Conservation (phyloP, 768 basidiomycete species). For the Rhodocollybia butyracea region DNA sequence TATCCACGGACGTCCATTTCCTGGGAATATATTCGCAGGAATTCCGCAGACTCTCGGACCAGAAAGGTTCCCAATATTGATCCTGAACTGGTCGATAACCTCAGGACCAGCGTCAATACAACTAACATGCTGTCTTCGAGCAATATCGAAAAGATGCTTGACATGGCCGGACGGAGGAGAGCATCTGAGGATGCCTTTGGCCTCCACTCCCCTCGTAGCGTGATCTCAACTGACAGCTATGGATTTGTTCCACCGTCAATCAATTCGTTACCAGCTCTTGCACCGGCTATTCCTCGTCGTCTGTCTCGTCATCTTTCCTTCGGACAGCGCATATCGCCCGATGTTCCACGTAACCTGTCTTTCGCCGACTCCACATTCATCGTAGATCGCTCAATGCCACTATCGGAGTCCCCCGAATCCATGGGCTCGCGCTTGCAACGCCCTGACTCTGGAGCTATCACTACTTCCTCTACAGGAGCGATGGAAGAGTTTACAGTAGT, state of each 20-base stretch:
- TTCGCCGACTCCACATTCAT: background rate
- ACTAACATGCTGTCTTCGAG: conserved; percentile 3
- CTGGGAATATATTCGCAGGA: conserved; percentile 3
- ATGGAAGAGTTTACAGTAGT: background rate
- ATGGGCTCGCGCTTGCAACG: conserved; percentile 5
- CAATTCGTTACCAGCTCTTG: background rate
- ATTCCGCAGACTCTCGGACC: background rate
- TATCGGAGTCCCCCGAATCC: conserved; percentile 3
- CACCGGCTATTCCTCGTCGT: background rate
- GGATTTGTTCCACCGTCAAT: background rate
- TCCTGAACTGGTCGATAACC: background rate
- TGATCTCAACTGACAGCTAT: background rate
- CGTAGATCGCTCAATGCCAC: background rate
- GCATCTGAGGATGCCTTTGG: background rate
- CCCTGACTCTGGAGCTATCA: background rate
- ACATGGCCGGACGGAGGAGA: conserved; percentile 43
- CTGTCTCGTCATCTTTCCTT: background rate
- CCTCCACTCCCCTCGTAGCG: background rate
- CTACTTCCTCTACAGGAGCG: background rate
- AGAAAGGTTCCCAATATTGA: background rate
- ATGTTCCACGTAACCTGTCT: conserved; percentile 6
- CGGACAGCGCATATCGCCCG: background rate
- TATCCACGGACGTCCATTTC: conserved; percentile 7
- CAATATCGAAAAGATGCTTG: conserved; percentile 53
- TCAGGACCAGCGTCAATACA: background rate